Percentiles rank a stretch among this genome's conserved stretches.
Conservation (phyloP, 2,329 filamentous ascomycete genomes). For the Remersonia thermophila region DNA sequence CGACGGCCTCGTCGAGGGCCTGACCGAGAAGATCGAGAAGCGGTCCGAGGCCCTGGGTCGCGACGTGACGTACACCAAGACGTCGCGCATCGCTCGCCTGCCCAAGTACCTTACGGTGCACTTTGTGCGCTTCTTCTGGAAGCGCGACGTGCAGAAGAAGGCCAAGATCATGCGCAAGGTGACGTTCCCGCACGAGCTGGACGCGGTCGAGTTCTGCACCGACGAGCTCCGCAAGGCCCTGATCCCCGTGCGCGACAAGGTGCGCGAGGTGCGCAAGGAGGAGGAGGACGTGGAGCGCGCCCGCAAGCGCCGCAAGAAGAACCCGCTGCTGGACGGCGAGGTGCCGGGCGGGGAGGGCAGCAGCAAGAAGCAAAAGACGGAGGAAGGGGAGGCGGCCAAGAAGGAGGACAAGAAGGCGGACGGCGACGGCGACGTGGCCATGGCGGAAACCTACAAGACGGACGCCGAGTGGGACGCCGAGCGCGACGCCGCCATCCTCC, state of each 20-base stretch:
- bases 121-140: slow-evolving; percentile 98
- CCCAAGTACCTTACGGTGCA: slow-evolving; percentile 95
- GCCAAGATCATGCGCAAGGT: slow-evolving; percentile 99
- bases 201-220: slow-evolving; percentile 89
- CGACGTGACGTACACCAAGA: slow-evolving; percentile 79
- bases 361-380: slow-evolving; percentile 23
- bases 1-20: slow-evolving; percentile 71
- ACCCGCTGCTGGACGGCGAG: slow-evolving; percentile 28
- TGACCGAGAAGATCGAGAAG: slow-evolving; percentile 89
- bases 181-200: slow-evolving; percentile 85
- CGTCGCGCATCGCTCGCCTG: slow-evolving; percentile 74
- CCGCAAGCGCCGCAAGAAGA: slow-evolving; percentile 77
- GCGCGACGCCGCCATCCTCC: slow-evolving; percentile 58
- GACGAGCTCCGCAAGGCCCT: slow-evolving; percentile 74
- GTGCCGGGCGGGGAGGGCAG: slow-evolving; percentile 34
- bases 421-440: slow-evolving; percentile 58
- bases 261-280: slow-evolving; percentile 88
- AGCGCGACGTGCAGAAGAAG: slow-evolving; percentile 89
- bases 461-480: slow-evolving; percentile 88
- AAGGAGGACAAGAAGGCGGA: slow-evolving; percentile 28
- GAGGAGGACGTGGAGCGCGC: slow-evolving; percentile 86
- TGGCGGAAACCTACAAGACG: slow-evolving; percentile 69
- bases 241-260: slow-evolving; percentile 88
- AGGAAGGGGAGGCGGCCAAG: slow-evolving; percentile 26
- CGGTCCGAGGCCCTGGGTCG: slow-evolving; percentile 63